Base-by-base conservation (phyloP, 2,329 filamentous ascomycete genomes). In the Fusarium decemcellulare region DNA sequence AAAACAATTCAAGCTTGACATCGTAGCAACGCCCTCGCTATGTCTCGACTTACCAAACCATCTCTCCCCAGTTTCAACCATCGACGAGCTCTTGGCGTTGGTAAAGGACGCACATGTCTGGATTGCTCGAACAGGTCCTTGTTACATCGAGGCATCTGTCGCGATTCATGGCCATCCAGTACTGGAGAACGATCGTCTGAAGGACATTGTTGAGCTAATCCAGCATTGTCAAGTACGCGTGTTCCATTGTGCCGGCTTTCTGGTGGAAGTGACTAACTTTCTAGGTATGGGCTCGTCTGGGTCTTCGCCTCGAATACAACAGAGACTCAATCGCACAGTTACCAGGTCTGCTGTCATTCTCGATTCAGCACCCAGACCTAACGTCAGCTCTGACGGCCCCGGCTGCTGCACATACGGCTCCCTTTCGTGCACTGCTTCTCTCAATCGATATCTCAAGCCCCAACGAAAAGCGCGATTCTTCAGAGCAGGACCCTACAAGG, bases 301-400 rank as follows among this genome's bases (percentile, higher is more conserved):
- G 76, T 2, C 37, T 82, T 39, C 70, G 62, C 6, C 59, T 81
- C 4, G 70, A 74, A 15, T 58, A 65, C n/a, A 60, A 71, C n/a
- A 48, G 51, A 7, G 55, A 57, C 34, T 37, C 34, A 4, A 12
- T 14, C 8, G n/a, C 52, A 3, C 59, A 65, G 16, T 34, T 70
- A 6, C 55, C 72, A 4, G 72, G 70, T 10, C 56, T 68, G 11
- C 50, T 79, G 8, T 59, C 65, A 2, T 81, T 82, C 42, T 79
- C 76, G 1, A 73, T 83, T 8, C 77, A 82, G 51, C 81, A 83
- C 54, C 74, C 78, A 4, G 74, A 78, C 40, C 50, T 80, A 16
- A 70, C 72, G 0, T 81, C 80, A 5, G 65, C 74, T 15, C 54
- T 80, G 27, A 30, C 74, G 7, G 67, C 77, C 7, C 80, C 80